Evolutionary conservation across 2,329 filamentous ascomycete species (phyloP), one percentile per base, ranked within the genome.

Genomic region (Mollisiaceae sp.): DNA sequence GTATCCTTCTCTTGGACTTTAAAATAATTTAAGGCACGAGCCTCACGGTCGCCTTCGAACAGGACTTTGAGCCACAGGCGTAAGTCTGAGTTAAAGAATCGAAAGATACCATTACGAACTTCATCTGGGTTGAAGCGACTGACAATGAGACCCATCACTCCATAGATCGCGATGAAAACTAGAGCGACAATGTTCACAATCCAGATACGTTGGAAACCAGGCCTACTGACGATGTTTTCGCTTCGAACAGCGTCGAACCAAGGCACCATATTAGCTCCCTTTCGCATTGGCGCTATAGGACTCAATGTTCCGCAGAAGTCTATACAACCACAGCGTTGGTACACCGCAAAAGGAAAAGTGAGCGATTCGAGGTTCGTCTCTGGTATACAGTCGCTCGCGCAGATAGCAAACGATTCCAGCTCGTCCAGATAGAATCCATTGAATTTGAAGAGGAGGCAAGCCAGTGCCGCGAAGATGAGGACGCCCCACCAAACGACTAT

Each of bases 251-350:
- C 38, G 15, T 54, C 9, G 6, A 64, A 27, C 18, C 36, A 41
- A 14, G 65, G 47, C 4, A 64, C 65, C 65, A 66, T 66, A 20
- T 64, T 64, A 14, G 22, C 57, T 9, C 41, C 38, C 1, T 18
- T 2, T 9, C 65, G 65, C 65, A 66, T 64, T 11, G 41, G 61
- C n/a, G 62, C 61, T 2, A 1, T 27, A 22, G 61, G 62, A 24
- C 65, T 55, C 5, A 64, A 52, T 4, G 39, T 43, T 18, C 62
- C 62, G 58, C 65, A 66, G 38, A 66, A 66, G 32, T 66, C 65
- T 5, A 66, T 64, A 50, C 39, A 58, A 39, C n/a, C n/a, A 27
- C 55, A 58, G n/a, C 12, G 20, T 22, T 58, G 35, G 35, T 58
- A 58, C 6, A 35, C 50, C n/a, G 1, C 45, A 50, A 50, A 50